Evolutionary conservation across 768 basidiomycete species (phyloP).

Genomic region (Leccinum aurantiacum): DNA sequence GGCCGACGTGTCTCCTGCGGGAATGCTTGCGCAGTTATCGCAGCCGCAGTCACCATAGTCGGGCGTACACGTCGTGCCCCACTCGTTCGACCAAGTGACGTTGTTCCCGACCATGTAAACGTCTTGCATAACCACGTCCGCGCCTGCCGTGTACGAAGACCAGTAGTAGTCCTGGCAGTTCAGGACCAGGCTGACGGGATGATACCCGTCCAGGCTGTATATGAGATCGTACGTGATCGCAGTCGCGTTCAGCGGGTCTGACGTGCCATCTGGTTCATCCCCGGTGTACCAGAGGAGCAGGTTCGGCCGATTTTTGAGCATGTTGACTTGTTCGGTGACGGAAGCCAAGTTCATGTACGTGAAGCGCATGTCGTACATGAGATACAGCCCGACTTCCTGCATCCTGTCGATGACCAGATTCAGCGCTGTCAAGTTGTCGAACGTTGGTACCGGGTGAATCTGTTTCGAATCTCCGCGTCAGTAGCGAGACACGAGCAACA

Average conservation of each 20-base stretch:
- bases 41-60: slow-evolving; percentile 76
- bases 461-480: slow-evolving; percentile 18
- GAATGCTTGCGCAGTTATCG: slow-evolving; percentile 52
- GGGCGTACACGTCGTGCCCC: slow-evolving; percentile 60
- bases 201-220: slow-evolving; percentile 61
- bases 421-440: slow-evolving; percentile 57
- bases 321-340: slow-evolving; percentile 67
- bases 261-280: slow-evolving; percentile 73
- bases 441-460: slow-evolving; percentile 73
- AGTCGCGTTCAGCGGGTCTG: slow-evolving; percentile 62
- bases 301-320: slow-evolving; percentile 64
- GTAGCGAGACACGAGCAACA: not conserved
- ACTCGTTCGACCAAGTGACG: slow-evolving; percentile 58
- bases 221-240: slow-evolving; percentile 53
- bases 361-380: slow-evolving; percentile 84
- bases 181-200: slow-evolving; percentile 63
- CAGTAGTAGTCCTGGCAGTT: slow-evolving; percentile 71
- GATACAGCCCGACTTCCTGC: slow-evolving; percentile 66
- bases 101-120: slow-evolving; percentile 53
- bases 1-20: slow-evolving; percentile 41
- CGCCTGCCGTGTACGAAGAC: slow-evolving; percentile 54
- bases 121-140: slow-evolving; percentile 74
- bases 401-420: slow-evolving; percentile 63
- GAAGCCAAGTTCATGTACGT: slow-evolving; percentile 64
- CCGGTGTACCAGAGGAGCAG: slow-evolving; percentile 74